phyloP scores from a whole-genome alignment of 2,329 filamentous ascomycete genomes.

The Fusarium sp. region DNA sequence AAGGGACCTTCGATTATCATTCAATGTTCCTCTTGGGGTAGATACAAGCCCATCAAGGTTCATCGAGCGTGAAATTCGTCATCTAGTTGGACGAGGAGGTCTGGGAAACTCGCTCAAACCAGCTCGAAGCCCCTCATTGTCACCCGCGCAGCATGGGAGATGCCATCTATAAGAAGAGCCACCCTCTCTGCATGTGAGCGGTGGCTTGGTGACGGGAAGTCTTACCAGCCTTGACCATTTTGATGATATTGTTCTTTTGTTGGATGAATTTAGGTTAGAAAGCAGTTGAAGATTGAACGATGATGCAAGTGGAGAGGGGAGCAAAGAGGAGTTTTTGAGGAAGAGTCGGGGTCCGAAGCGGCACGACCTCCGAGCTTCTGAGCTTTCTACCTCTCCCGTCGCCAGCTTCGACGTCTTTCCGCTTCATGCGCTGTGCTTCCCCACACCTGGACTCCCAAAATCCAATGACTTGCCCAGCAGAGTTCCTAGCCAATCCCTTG shows the following conservation, averaged over 20 bases:
- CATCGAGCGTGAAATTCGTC: constrained; percentile 30
- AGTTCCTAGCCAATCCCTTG: constrained; percentile 24
- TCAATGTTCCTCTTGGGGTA: constrained; percentile 11
- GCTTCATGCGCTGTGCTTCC: background rate
- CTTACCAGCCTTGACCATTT: constrained; percentile 99
- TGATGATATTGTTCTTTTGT: constrained; percentile 58
- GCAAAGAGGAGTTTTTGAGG: constrained; percentile 40
- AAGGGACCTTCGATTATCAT: constrained; percentile 43
- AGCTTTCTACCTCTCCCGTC: constrained; percentile 4
- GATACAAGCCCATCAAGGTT: constrained; percentile 57
- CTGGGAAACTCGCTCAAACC: constrained; percentile 68
- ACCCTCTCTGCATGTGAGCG: constrained; percentile 13
- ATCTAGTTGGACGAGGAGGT: constrained; percentile 47
- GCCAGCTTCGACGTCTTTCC: constrained; percentile 9
- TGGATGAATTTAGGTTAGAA: constrained; percentile 17
- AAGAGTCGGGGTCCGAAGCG: constrained; percentile 37
- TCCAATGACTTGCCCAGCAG: background rate
- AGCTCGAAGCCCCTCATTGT: constrained; percentile 52
- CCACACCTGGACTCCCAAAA: background rate
- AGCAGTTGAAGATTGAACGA: constrained; percentile 31
- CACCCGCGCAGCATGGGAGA: constrained; percentile 21
- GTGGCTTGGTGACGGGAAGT: background rate
- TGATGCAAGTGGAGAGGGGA: constrained; percentile 40
- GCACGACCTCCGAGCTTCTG: constrained; percentile 23
- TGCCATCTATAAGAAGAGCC: constrained; percentile 41